Percentiles rank a stretch among this genome's conserved stretches.
Evolutionary conservation across 352 stramenopile species (phyloP).

Genomic region (Phytophthora citrophthora): DNA sequence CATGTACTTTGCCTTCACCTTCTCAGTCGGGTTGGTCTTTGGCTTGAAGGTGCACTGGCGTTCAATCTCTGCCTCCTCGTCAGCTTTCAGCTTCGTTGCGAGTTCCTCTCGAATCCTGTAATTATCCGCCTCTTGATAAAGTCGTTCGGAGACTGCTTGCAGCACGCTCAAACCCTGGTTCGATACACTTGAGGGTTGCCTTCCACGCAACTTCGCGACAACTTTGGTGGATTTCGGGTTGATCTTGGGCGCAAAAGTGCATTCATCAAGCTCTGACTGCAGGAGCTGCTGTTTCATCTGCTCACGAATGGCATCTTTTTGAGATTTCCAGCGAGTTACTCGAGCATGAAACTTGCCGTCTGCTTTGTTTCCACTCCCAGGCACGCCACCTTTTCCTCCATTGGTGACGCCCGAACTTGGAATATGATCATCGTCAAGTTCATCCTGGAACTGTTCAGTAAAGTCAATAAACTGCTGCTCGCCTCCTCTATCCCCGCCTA

Average conservation of each 20-base stretch:
- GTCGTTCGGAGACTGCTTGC: constrained; percentile 61
- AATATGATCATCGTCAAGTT: constrained; percentile 32
- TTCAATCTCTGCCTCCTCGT: constrained; percentile 76
- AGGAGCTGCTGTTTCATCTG: constrained; percentile 84
- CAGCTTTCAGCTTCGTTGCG: constrained; percentile 59
- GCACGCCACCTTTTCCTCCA: constrained; percentile 21
- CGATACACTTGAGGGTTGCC: constrained; percentile 27
- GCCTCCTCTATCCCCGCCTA: constrained; percentile 1
- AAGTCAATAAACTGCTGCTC: constrained; percentile 60
- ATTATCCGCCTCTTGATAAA: constrained; percentile 81
- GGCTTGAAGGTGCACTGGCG: constrained; percentile 81
- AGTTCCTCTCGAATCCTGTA: constrained; percentile 80
- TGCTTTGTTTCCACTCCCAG: constrained; percentile 31
- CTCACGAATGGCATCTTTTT: constrained; percentile 78
- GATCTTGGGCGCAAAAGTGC: constrained; percentile 77
- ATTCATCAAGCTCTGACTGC: constrained; percentile 76
- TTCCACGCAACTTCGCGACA: constrained; percentile 59
- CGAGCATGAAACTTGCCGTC: constrained; percentile 72
- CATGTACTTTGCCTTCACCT: constrained; percentile 85
- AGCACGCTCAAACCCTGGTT: constrained; percentile 32
- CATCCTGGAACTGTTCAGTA: constrained; percentile 49
- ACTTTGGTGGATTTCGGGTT: constrained; percentile 82
- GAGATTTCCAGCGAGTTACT: constrained; percentile 79
- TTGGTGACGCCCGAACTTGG: constrained; percentile 19
- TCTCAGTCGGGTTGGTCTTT: constrained; percentile 67